A percentile compares a stretch with the other conserved stretches of the same genome.
phyloP scores from a whole-genome alignment of 176 grass and related monocot species.

The Dactylis glomerata region DNA sequence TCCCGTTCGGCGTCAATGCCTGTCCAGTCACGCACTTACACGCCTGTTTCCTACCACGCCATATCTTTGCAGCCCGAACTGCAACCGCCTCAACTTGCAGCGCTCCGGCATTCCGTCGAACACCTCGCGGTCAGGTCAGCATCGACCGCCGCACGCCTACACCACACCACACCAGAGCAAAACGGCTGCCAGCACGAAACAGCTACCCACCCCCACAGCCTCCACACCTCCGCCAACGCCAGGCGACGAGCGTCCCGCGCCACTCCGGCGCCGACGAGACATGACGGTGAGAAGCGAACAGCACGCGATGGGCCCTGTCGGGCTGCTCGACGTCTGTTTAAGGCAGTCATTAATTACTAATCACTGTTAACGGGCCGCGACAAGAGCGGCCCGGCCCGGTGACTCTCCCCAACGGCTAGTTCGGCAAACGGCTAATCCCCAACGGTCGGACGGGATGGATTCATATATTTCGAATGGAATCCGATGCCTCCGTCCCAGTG shows the following conservation, averaged over 20 bases:
- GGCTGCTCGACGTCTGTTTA: not conserved
- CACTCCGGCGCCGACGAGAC: not conserved
- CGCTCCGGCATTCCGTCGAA: conserved; percentile 29
- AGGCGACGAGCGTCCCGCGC: not conserved
- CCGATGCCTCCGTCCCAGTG: not conserved
- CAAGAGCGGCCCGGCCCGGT: not conserved
- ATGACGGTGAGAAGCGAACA: not conserved
- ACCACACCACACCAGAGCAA: not conserved
- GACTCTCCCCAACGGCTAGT: conserved; percentile 41
- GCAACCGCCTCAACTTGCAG: not conserved
- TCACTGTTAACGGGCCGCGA: not conserved
- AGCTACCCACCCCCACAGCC: no score
- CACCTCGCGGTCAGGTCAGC: not conserved
- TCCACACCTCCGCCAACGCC: no score
- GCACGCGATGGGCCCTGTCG: not conserved
- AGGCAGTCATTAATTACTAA: not conserved
- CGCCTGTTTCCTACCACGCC: not conserved
- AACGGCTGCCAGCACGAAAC: not conserved
- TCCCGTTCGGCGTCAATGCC: not conserved
- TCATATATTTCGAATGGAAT: conserved; percentile 47
- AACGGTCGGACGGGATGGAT: conserved; percentile 58
- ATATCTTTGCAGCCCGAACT: not conserved
- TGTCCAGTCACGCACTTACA: not conserved
- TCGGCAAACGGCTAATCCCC: conserved; percentile 52
- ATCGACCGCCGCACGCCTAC: not conserved